Evolutionary conservation across 192 early-diverging fungal genomes (phyloP), one percentile per base, ranked within the genome.

Genomic region (Dissophora ornata): DNA sequence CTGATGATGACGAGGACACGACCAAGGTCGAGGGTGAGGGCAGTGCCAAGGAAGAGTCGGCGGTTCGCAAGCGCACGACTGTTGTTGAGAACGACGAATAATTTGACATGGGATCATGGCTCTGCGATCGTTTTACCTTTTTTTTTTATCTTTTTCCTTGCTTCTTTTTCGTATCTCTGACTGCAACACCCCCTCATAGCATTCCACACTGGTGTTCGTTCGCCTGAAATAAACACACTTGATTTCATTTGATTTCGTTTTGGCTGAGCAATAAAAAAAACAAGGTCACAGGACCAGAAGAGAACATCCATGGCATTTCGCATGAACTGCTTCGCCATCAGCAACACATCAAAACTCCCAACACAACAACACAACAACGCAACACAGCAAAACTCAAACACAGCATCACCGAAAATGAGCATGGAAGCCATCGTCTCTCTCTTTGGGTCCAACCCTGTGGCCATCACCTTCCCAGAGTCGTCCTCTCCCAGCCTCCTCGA

Each of bases 371-470:
- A 38, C 36, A 38, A 5, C 5, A 5, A 38, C 36, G 12, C 36
- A 38, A 45, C n/a, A 10, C 44, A 45, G 18, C 41, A 40, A 28
- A 16, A 40, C n/a, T n/a, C n/a, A n/a, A n/a, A n/a, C n/a, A 21
- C 19, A 36, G n/a, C 44, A 45, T 9, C 36, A 38, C 5, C 36
- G 36, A n/a, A n/a, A n/a, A n/a, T n/a, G n/a, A n/a, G n/a, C n/a
- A 73, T 77, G 64, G 73, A 77, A 62, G 73, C 73, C 33, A 67
- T 77, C 29, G 65, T 77, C 24, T 77, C 73, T 16, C 22, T 77
- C 40, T 67, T 61, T 33, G 73, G 73, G 42, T 52, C 73, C 46
- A 77, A 67, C 28, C 29, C 73, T 44, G 58, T 67, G 26, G 52
- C 73, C 50, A 67, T 77, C 36, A 28, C 50, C 32, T 77, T 77